Evolutionary conservation across 2,329 filamentous ascomycete genomes (phyloP).

Genomic region (Orbilia ellipsospora): DNA sequence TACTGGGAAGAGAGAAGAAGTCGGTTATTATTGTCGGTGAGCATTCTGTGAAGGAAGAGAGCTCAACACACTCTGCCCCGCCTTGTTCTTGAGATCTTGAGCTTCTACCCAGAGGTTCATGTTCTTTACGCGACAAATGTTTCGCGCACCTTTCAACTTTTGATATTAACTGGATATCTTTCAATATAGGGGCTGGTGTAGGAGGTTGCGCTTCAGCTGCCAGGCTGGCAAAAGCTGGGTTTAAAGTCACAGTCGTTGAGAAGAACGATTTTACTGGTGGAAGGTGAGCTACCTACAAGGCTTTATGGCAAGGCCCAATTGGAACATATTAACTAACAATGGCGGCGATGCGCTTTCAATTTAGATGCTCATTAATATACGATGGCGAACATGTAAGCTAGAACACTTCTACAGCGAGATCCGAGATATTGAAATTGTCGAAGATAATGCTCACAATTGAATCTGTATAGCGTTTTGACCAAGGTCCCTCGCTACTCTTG

Average conservation of each 20-base stretch:
- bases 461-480: slow-evolving; percentile 72
- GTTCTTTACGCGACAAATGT: too few relatives aligned
- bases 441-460: neutral
- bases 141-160: neutral
- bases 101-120: too few relatives aligned
- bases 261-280: slow-evolving; percentile 80
- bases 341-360: too few relatives aligned
- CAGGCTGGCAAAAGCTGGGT: slow-evolving; percentile 76
- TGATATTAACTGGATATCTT: neutral
- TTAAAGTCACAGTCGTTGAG: slow-evolving; percentile 79
- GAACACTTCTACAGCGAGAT: too few relatives aligned
- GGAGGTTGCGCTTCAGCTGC: slow-evolving; percentile 79
- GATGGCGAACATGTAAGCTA: slow-evolving; percentile 44
- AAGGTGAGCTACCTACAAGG: slow-evolving; percentile 65
- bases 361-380: slow-evolving; percentile 41
- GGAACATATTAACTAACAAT: neutral
- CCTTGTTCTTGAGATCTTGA: neutral
- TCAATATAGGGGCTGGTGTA: slow-evolving; percentile 72
- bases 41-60: slow-evolving; percentile 41
- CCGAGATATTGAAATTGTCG: neutral
- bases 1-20: slow-evolving; percentile 60
- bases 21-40: slow-evolving; percentile 69
- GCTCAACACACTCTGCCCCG: slow-evolving; percentile 10
- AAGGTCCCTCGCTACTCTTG: slow-evolving; percentile 78
- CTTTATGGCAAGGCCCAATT: neutral